Base-by-base conservation (phyloP, 768 basidiomycete genomes). In the Leccinum sublutescens region DNA sequence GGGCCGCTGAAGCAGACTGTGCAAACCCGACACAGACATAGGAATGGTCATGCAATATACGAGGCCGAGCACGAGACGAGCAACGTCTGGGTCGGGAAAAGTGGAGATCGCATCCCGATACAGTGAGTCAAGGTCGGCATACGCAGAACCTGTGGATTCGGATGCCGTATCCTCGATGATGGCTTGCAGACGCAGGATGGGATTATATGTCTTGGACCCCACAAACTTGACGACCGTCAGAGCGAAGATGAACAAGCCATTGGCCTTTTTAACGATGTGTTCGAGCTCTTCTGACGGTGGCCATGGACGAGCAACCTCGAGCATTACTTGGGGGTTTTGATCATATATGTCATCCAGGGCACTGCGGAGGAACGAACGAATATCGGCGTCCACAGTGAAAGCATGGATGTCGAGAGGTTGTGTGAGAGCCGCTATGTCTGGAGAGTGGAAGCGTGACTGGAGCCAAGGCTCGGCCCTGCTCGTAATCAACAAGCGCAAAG, bases 191-290 rank as follows among this genome's bases (percentile, higher is more conserved):
- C 65, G 61, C n/a, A 51, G 11, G 19, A 55, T n/a, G 21, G 65
- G 65, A 51, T 66, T 60, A 49, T 68, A 62, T 5, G 64, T 54
- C 21, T 57, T 50, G 15, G 58, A 60, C 21, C 62, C 68, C 8
- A 72, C 62, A 45, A 67, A 72, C 49, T 67, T 67, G 52, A 68
- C 54, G 6, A 72, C 66, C 1, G 72, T 71, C 23, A 71, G 34
- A 2, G 71, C 64, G 50, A 70, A 70, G 9, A 71, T 67, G 50
- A 73, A 73, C 5, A 71, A 61, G 3, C 71, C 66, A 0, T 62
- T 60, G 0, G 70, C 58, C 31, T 64, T 64, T 4, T 57, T 29
- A 12, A 72, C 63, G 9, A 61, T 60, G 17, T 36, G 51, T n/a
- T 68, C 62, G 11, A 71, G 54, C n/a, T 64, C 65, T 19, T 62